Evolutionary conservation across 768 basidiomycete species (phyloP).

Genomic region (Flagelloscypha sp.): DNA sequence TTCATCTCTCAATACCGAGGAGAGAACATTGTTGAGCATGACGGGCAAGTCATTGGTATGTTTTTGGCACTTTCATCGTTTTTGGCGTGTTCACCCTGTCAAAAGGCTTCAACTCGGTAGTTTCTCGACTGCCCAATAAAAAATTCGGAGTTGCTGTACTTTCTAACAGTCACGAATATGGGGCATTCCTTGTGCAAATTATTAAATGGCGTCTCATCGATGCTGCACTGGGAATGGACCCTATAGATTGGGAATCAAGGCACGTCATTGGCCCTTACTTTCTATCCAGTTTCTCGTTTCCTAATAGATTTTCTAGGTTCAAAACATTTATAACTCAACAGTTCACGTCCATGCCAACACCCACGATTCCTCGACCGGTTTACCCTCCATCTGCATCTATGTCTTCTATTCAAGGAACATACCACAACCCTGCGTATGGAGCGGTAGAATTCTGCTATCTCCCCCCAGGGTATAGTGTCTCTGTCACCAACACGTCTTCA

Average conservation of each 20-base stretch:
- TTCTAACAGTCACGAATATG: constrained; percentile 1
- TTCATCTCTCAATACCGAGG: not conserved
- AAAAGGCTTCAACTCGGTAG: constrained; percentile 1
- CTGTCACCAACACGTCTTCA: no score
- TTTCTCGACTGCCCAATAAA: not conserved
- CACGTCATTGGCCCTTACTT: no score
- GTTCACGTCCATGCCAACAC: constrained; percentile 4
- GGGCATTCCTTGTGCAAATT: constrained; percentile 1
- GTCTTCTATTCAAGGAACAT: constrained; percentile 6
- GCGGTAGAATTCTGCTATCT: constrained; percentile 8
- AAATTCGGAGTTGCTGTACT: constrained; percentile 1
- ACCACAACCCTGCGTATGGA: constrained; percentile 9
- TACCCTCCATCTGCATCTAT: constrained; percentile 5
- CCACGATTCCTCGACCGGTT: constrained; percentile 5
- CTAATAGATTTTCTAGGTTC: constrained; percentile 1
- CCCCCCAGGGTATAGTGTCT: no score
- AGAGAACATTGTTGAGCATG: constrained; percentile 1
- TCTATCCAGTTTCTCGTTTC: no score
- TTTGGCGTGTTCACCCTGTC: no score
- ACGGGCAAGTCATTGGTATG: not conserved
- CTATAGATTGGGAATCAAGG: constrained; percentile 16
- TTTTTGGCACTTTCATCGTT: no score
- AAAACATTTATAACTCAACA: not conserved
- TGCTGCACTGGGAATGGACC: constrained; percentile 13
- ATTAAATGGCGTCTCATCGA: constrained; percentile 17